These are phyloP conservation scores for Nadsonia commutata DNA, from an alignment of 1,139 yeast genomes.

Conservation along the genomic window DNA sequence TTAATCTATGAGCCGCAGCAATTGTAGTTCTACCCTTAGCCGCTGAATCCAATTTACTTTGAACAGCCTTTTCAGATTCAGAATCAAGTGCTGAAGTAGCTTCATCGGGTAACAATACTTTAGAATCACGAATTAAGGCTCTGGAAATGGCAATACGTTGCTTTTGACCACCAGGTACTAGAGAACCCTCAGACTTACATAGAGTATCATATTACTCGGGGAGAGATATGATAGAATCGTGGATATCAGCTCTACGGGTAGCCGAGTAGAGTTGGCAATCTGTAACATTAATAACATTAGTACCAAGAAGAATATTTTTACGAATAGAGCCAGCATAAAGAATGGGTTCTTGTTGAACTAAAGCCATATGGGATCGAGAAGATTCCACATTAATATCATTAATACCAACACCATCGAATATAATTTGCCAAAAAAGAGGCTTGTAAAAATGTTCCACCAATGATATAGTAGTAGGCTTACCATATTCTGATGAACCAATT, in stretches of 20 bases:
- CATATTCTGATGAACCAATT: constrained; percentile 93
- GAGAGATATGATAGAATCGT: constrained; percentile 55
- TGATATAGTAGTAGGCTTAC: constrained; percentile 86
- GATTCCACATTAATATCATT: constrained; percentile 55
- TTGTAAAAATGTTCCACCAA: constrained; percentile 67
- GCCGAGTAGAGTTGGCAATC: constrained; percentile 54
- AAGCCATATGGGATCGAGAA: constrained; percentile 60
- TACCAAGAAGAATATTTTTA: constrained; percentile 71
- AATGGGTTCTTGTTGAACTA: constrained; percentile 76
- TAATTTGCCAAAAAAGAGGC: constrained; percentile 49
- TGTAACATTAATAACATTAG: constrained; percentile 37
- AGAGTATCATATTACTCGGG: constrained; percentile 75
- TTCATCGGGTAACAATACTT: constrained; percentile 54
- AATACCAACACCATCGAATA: constrained; percentile 59
- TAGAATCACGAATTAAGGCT: constrained; percentile 56
- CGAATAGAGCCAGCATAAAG: constrained; percentile 76
- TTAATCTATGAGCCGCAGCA: constrained; percentile 79
- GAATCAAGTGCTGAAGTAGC: constrained; percentile 75
- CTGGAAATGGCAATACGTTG: constrained; percentile 70
- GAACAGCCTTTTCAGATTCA: constrained; percentile 69
- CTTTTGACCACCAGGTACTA: constrained; percentile 76
- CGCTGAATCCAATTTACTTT: constrained; percentile 40
- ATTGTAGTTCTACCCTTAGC: constrained; percentile 71
- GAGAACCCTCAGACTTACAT: constrained; percentile 71
- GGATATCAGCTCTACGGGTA: constrained; percentile 70